Evolutionary conservation across 441 rosid genomes (phyloP).

Genomic region (Populus hybrid): DNA sequence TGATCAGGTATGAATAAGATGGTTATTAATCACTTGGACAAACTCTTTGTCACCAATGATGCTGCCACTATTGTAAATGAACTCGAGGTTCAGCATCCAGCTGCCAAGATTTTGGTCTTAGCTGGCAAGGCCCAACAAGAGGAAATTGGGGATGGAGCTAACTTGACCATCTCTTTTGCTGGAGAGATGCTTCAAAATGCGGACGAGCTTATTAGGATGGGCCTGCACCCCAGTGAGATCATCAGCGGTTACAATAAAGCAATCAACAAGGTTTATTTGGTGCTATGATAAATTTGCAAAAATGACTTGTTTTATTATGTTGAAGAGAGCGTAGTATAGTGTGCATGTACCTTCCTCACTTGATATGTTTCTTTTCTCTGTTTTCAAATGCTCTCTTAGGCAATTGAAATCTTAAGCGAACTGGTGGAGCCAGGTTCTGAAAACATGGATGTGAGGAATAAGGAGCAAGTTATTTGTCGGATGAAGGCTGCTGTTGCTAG

Average conservation of each 20-base stretch:
- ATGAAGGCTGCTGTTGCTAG: slow-evolving; percentile 99
- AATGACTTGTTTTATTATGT: neutral
- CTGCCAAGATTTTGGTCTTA: slow-evolving; percentile 85
- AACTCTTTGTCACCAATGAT: slow-evolving; percentile 86
- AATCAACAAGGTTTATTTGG: slow-evolving; percentile 48
- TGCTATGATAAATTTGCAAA: neutral
- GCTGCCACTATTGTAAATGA: slow-evolving; percentile 96
- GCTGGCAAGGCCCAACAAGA: slow-evolving; percentile 97
- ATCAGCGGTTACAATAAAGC: slow-evolving; percentile 91
- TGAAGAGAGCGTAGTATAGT: neutral
- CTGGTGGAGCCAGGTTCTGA: slow-evolving; percentile 91
- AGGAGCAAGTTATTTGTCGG: slow-evolving; percentile 66
- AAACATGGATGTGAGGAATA: slow-evolving; percentile 86
- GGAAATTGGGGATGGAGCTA: slow-evolving; percentile 98
- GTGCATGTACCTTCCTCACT: neutral
- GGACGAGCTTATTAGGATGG: slow-evolving; percentile 93
- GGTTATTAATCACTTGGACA: slow-evolving; percentile 97
- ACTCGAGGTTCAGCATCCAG: slow-evolving; percentile 97
- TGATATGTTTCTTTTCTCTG: neutral
- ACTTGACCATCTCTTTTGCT: slow-evolving; percentile 83
- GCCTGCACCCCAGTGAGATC: slow-evolving; percentile 94
- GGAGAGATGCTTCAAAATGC: slow-evolving; percentile 97
- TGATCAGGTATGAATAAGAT: slow-evolving; percentile 92
- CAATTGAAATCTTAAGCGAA: slow-evolving; percentile 61
- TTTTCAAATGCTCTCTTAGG: slow-evolving; percentile 30